A percentile compares a stretch with the other conserved stretches of the same genome.
These are phyloP conservation scores for Canavalia ensiformis DNA, from an alignment of 306 rosid species.

Conservation along the genomic window DNA sequence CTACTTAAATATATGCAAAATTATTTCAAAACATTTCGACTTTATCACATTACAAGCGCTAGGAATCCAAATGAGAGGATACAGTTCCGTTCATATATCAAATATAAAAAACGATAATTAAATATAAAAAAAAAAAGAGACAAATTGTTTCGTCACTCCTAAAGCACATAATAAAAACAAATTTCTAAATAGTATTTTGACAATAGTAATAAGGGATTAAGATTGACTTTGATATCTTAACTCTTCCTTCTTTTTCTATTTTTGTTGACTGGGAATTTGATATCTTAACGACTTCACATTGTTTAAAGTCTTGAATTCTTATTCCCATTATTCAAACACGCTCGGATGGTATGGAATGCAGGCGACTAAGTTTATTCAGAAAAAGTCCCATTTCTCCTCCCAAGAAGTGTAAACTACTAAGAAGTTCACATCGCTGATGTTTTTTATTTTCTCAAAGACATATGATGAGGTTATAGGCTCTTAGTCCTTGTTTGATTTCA, in stretches of 20 bases:
- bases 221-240: slow-evolving; percentile 31
- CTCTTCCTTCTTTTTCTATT: slow-evolving; percentile 5
- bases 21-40: slow-evolving; percentile 1
- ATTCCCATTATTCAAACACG: slow-evolving; percentile 38
- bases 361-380: slow-evolving; percentile 34
- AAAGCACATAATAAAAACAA: slow-evolving; percentile 19
- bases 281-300: background rate
- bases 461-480: background rate
- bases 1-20: background rate
- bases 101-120: too few species aligned
- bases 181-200: slow-evolving; percentile 15
- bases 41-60: slow-evolving; percentile 21
- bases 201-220: slow-evolving; percentile 25
- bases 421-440: slow-evolving; percentile 30
- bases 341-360: background rate
- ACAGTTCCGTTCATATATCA: background rate
- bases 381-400: background rate
- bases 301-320: slow-evolving; percentile 19
- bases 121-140: too few species aligned
- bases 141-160: background rate
- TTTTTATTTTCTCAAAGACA: background rate
- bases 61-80: slow-evolving; percentile 20
- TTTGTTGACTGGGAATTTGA: slow-evolving; percentile 32
- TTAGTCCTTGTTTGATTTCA: slow-evolving; percentile 27
- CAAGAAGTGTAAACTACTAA: slow-evolving; percentile 22